Evolutionary conservation across 2,329 filamentous ascomycete genomes (phyloP).

Genomic region (Talaromyces sp.): DNA sequence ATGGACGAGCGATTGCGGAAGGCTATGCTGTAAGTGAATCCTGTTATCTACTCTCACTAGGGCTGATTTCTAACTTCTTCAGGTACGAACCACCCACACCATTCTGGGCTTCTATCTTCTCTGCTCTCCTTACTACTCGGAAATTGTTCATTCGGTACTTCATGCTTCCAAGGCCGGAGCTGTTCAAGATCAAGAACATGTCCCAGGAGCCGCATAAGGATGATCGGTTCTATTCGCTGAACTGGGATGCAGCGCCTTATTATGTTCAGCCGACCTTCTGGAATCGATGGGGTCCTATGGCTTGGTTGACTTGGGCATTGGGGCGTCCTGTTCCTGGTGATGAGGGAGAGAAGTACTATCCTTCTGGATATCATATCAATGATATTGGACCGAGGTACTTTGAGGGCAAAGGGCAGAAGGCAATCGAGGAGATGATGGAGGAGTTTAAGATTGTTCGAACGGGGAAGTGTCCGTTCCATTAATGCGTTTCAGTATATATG

Average conservation of each 20-base stretch:
- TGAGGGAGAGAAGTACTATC: constrained; percentile 49
- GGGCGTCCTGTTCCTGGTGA: constrained; percentile 54
- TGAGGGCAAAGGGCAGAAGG: constrained; percentile 52
- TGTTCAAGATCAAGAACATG: constrained; percentile 41
- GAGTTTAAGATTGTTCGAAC: constrained; percentile 50
- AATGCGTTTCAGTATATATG: no score
- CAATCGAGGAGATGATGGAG: constrained; percentile 35
- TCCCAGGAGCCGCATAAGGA: constrained; percentile 55
- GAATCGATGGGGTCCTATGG: constrained; percentile 65
- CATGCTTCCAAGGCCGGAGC: constrained; percentile 58
- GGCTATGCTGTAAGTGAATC: constrained; percentile 63
- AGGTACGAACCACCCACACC: constrained; percentile 46
- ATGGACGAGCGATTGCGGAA: constrained; percentile 66
- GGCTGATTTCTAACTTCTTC: neutral
- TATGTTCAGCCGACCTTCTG: constrained; percentile 63
- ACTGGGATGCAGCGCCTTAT: constrained; percentile 66
- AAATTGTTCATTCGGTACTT: constrained; percentile 62
- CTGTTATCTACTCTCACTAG: no score
- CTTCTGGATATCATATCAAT: constrained; percentile 53
- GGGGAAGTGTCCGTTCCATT: constrained; percentile 54
- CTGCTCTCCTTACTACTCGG: constrained; percentile 55
- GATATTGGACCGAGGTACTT: constrained; percentile 65
- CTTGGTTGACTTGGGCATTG: constrained; percentile 51
- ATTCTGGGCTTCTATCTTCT: constrained; percentile 43
- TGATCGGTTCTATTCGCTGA: constrained; percentile 53